Conservation (phyloP, 495 filamentous ascomycete genomes). For the Neurospora sp. region DNA sequence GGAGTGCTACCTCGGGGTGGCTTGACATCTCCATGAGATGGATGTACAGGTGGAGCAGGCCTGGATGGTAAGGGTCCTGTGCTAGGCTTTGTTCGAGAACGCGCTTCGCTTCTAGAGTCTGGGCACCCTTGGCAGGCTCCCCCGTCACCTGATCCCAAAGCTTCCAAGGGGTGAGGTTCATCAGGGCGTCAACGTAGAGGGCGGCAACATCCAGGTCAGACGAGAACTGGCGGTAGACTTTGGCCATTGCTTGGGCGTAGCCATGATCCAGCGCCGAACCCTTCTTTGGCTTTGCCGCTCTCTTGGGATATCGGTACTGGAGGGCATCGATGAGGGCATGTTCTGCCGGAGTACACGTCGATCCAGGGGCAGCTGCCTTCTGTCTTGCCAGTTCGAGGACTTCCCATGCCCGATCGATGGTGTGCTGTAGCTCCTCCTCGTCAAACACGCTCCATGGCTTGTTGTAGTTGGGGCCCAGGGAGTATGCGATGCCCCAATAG, state of each 20-base stretch:
- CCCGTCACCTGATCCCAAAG: conserved; percentile 55
- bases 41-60: conserved; percentile 59
- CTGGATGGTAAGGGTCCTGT: conserved; percentile 44
- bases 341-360: conserved; percentile 31
- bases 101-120: conserved; percentile 45
- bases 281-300: conserved; percentile 25
- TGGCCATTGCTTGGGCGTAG: conserved; percentile 53
- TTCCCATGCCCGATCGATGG: conserved; percentile 32
- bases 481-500: conserved; percentile 58
- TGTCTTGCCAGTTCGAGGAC: conserved; percentile 34
- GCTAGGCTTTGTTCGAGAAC: conserved; percentile 45
- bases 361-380: conserved; percentile 16
- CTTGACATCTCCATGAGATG: conserved; percentile 67
- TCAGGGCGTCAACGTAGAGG: conserved; percentile 54
- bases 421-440: conserved; percentile 38
- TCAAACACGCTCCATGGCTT: conserved; percentile 64
- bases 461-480: conserved; percentile 63
- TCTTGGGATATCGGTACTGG: conserved; percentile 42
- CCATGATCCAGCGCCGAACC: conserved; percentile 42
- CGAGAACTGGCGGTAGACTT: conserved; percentile 42
- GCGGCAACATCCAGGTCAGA: conserved; percentile 51
- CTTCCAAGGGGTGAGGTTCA: conserved; percentile 60
- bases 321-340: conserved; percentile 48
- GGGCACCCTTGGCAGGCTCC: conserved; percentile 40
- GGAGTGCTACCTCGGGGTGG: conserved; percentile 47